Conservation (phyloP, 1,284 basidiomycete species). For the Ustanciosporium gigantosporum region DNA sequence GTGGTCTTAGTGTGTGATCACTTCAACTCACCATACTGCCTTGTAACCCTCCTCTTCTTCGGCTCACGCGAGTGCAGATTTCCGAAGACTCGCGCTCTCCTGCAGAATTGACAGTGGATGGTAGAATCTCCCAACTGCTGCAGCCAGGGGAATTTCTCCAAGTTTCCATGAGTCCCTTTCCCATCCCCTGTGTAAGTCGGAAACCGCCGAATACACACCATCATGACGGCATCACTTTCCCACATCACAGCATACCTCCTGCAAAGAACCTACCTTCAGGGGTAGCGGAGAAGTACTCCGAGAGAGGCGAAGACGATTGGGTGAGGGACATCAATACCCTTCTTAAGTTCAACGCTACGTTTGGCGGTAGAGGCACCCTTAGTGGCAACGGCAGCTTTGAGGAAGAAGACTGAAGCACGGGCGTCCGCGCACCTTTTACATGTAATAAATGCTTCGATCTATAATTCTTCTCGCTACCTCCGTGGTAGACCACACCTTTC, state of each 20-base stretch:
- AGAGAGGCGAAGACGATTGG: conserved; percentile 86
- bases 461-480: too few species aligned
- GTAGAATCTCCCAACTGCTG: conserved; percentile 78
- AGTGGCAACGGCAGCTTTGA: conserved; percentile 42
- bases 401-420: conserved; percentile 13
- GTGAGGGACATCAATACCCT: conserved; percentile 84
- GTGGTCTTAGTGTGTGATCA: neutral
- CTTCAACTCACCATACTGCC: neutral
- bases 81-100: conserved; percentile 80
- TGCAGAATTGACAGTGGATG: conserved; percentile 90
- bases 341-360: conserved; percentile 60
- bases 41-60: neutral
- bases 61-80: conserved; percentile 68
- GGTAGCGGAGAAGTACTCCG: conserved; percentile 27
- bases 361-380: conserved; percentile 50
- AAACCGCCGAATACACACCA: conserved; percentile 1
- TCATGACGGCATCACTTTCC: neutral
- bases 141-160: conserved; percentile 81
- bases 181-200: conserved; percentile 74
- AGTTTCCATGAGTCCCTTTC: conserved; percentile 81
- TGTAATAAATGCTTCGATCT: neutral
- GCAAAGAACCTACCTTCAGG: neutral
- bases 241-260: too few species aligned
- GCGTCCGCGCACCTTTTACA: too few species aligned
- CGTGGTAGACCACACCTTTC: too few species aligned